Percentiles rank a stretch among this genome's conserved stretches.
These are phyloP conservation scores for Straminergon stramineum DNA, from an alignment of 225 moss, liverwort and hornwort species.

Conservation along the genomic window DNA sequence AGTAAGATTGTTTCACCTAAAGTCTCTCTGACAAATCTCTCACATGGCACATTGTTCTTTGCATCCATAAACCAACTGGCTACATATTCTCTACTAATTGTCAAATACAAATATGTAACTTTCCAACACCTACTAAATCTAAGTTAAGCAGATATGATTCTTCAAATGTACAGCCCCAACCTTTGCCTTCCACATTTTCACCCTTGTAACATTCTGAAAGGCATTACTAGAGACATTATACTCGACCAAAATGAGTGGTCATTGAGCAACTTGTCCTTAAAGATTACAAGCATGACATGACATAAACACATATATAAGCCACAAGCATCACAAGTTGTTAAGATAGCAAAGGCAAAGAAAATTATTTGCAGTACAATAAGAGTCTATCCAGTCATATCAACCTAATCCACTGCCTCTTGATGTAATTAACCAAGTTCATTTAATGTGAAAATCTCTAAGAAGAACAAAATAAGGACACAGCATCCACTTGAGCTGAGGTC, in stretches of 20 bases:
- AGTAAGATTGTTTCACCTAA: background rate
- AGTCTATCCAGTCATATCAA: background rate
- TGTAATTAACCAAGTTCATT: background rate
- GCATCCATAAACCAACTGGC: background rate
- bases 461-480: background rate
- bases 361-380: background rate
- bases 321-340: background rate
- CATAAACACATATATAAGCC: background rate
- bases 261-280: background rate
- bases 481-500: background rate
- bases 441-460: background rate
- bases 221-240: background rate
- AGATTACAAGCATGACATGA: background rate
- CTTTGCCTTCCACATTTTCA: background rate
- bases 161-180: background rate
- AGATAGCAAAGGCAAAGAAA: background rate
- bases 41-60: background rate
- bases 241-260: background rate
- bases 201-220: background rate
- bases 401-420: background rate
- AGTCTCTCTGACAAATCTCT: background rate
- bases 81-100: background rate
- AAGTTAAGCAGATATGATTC: background rate
- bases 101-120: background rate
- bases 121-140: background rate